Conservation (phyloP, 2,329 filamentous ascomycete genomes). For the Calonectria hawksworthii region DNA sequence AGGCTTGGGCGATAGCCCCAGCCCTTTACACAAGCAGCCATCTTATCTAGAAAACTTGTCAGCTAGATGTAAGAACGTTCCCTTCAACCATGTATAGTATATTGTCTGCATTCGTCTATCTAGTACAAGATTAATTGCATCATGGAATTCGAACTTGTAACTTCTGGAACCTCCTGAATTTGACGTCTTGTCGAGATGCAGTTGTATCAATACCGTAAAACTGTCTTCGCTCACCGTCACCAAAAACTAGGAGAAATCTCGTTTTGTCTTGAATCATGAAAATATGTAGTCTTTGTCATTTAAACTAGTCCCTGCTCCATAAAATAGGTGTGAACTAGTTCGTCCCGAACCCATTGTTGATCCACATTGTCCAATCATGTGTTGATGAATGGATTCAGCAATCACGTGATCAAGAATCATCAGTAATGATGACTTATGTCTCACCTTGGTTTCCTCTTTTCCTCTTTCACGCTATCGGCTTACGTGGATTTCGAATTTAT, state of each 20-base stretch:
- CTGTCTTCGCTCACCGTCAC: background rate
- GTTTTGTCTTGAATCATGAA: background rate
- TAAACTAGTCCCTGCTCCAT: background rate
- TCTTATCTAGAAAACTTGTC: no score
- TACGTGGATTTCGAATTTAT: background rate
- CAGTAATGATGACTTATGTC: no score
- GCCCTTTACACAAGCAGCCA: no score
- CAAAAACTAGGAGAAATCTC: background rate
- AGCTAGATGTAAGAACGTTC: no score
- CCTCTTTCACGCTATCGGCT: background rate
- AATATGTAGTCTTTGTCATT: accelerated
- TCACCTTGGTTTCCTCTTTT: background rate
- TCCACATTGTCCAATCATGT: background rate
- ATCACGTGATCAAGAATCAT: background rate
- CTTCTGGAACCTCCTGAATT: no score
- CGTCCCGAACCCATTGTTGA: background rate
- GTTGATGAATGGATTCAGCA: background rate
- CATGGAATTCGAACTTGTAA: background rate
- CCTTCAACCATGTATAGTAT: no score
- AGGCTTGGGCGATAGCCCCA: no score
- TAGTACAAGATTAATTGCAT: no score
- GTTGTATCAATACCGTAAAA: background rate
- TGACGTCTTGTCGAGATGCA: background rate
- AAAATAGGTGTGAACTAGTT: background rate
- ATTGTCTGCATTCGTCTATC: no score